Conservation (phyloP, 495 filamentous ascomycete species). For the Penicillium nucicola region DNA sequence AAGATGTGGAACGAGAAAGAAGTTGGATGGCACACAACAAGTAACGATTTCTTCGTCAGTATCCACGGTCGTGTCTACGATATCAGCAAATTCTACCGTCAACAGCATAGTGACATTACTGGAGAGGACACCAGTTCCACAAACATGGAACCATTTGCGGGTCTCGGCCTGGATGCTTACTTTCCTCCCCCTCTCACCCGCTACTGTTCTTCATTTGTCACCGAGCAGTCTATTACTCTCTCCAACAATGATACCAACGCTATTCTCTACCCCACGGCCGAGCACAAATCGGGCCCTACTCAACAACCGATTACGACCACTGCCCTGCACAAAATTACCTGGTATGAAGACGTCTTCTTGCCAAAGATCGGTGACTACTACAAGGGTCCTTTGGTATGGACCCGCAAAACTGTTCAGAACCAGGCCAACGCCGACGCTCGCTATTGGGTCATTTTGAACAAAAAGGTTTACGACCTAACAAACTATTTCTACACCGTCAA, state of each 20-base stretch:
- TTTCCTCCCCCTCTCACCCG: slow-evolving; percentile 76
- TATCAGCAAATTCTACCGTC: slow-evolving; percentile 79
- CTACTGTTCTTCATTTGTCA: slow-evolving; percentile 67
- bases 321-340: slow-evolving; percentile 58
- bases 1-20: slow-evolving; percentile 82
- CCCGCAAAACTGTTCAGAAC: slow-evolving; percentile 42
- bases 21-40: slow-evolving; percentile 65
- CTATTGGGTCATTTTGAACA: slow-evolving; percentile 74
- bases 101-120: slow-evolving; percentile 70
- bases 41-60: slow-evolving; percentile 82
- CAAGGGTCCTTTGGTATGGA: slow-evolving; percentile 82
- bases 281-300: slow-evolving; percentile 66
- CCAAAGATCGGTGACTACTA: slow-evolving; percentile 81
- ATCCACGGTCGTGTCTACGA: slow-evolving; percentile 91
- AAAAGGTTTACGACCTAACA: slow-evolving; percentile 81
- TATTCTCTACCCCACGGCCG: slow-evolving; percentile 38
- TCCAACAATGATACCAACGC: slow-evolving; percentile 59
- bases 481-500: slow-evolving; percentile 78
- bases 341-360: slow-evolving; percentile 74
- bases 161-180: slow-evolving; percentile 75
- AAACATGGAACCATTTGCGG: slow-evolving; percentile 73
- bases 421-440: slow-evolving; percentile 66
- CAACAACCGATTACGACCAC: slow-evolving; percentile 49
- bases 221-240: slow-evolving; percentile 48
- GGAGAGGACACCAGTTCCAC: slow-evolving; percentile 54